Evolutionary conservation across 116 monocot species (phyloP), one percentile per base, ranked within the genome.

Genomic region (Cymodocea nodosa): DNA sequence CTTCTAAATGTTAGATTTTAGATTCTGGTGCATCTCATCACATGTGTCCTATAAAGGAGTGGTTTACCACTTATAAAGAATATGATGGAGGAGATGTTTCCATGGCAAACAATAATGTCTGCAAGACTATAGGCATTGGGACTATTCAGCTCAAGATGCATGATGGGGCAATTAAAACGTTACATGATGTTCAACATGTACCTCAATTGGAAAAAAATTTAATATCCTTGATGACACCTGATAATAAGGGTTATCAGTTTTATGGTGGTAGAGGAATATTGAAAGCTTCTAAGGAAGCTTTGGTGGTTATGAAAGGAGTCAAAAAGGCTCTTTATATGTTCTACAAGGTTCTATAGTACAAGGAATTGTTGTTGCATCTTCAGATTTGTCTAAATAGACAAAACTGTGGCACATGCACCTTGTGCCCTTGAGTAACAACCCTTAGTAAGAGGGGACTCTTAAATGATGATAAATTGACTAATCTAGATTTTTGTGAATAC

Each of bases 401-500:
- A n/a, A n/a, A n/a, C n/a, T n/a, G n/a, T n/a, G n/a, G n/a, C n/a
- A n/a, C n/a, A n/a, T n/a, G n/a, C n/a, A n/a, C n/a, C n/a, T n/a
- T n/a, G n/a, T n/a, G n/a, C n/a, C n/a, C n/a, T n/a, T n/a, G n/a
- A 2, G 30, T 30, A 30, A 3, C 1, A 30, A 30, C 0, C n/a
- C 48, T 48, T 18, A 0, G 71, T 39, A 35, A 68, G 50, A 50
- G 35, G 22, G 54, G 64, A 17, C 53, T 70, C 57, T 6, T 49
- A 58, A n/a, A 64, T 65, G 8, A 24, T 23, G 35, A 68, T 23
- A 54, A n/a, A 6, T 8, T 14, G 1, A 35, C 44, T 0, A 39
- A 69, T 10, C 15, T 64, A 15, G 30, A 60, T 0, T 76, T 66
- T 14, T 71, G 8, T 55, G 23, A 71, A n/a, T 53, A 71, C 20